Evolutionary conservation across 208 protist genomes (phyloP).

Genomic region (Naegleria lovaniensis): DNA sequence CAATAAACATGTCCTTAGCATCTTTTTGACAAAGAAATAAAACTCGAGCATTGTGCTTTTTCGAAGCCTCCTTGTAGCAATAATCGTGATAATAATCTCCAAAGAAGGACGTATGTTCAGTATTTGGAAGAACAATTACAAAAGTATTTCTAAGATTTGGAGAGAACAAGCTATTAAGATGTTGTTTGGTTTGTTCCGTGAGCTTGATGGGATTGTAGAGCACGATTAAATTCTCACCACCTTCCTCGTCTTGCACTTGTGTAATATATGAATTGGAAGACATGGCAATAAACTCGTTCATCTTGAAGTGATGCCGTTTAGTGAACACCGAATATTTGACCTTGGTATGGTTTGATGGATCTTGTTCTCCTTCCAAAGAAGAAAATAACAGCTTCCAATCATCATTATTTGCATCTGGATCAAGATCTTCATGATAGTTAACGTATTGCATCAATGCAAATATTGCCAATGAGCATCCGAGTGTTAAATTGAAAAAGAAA

Average conservation of each 20-base stretch:
- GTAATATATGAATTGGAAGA: neutral
- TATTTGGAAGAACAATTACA: neutral
- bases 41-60: neutral
- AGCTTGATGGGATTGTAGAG: neutral
- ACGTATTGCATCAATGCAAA: neutral
- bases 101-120: neutral
- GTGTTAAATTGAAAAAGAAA: neutral
- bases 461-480: neutral
- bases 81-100: neutral
- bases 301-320: neutral
- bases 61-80: neutral
- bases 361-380: neutral
- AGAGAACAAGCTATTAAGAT: neutral
- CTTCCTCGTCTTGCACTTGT: neutral
- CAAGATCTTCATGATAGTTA: neutral
- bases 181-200: neutral
- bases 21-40: neutral
- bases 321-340: neutral
- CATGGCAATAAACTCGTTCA: neutral
- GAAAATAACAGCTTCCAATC: neutral
- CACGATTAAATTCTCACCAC: neutral
- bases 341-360: too few species aligned
- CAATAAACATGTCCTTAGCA: neutral
- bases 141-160: neutral
- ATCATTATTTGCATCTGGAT: neutral